Conservation (phyloP, 192 early-diverging fungal species). For the Backusella parvicylindrica region DNA sequence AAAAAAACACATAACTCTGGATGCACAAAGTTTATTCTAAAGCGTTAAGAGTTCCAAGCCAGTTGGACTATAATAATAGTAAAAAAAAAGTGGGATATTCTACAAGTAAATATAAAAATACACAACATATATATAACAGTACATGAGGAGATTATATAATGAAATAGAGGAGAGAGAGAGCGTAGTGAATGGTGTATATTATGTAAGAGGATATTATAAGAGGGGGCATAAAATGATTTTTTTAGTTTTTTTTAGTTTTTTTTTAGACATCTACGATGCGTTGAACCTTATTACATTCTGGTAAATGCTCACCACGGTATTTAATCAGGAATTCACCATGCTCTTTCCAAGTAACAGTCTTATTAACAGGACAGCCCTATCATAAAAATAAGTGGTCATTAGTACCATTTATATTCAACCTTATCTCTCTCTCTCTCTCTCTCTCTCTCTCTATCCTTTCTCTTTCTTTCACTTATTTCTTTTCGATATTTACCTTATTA, state of each 20-base stretch:
- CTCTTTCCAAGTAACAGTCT: constrained; percentile 54
- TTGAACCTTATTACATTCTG: constrained; percentile 46
- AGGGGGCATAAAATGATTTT: neutral
- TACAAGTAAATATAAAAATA: neutral
- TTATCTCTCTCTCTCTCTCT: neutral
- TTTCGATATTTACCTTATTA: constrained; percentile 33
- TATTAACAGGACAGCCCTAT: constrained; percentile 45
- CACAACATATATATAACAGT: constrained; percentile 3
- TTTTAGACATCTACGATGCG: constrained; percentile 32
- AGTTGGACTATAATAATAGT: neutral
- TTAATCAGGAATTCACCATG: constrained; percentile 51
- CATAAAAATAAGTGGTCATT: neutral
- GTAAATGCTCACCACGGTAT: constrained; percentile 50
- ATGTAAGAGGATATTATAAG: neutral
- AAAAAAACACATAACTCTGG: neutral
- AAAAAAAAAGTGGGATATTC: neutral
- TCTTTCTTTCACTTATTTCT: neutral
- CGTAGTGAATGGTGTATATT: neutral
- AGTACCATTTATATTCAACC: neutral
- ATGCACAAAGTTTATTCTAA: neutral
- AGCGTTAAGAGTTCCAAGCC: neutral
- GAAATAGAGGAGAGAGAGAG: neutral
- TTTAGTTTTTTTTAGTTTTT: constrained; percentile 4
- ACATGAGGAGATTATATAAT: neutral
- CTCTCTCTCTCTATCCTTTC: neutral